Evolutionary conservation across 441 rosid species (phyloP), one percentile per base, ranked within the genome.

Genomic region (Syzygium syzygioides): DNA sequence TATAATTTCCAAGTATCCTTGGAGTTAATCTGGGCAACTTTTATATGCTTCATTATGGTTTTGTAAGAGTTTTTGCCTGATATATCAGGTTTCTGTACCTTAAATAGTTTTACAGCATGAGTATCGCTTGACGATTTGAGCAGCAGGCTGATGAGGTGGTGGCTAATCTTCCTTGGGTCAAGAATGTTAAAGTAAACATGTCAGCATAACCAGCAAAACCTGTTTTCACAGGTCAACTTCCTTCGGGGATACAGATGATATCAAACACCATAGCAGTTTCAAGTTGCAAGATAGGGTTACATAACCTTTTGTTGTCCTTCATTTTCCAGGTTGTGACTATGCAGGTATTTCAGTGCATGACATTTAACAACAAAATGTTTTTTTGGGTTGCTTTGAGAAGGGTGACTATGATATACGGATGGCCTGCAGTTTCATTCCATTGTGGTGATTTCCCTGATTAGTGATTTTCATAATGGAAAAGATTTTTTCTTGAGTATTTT

Each of bases 171-270:
- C 95, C 97, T 48, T 95, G 99, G 99, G 99, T 96, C 76, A 94
- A 95, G 91, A 93, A 94, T 87, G 98, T 96, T 86, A 93, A 90
- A 55, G 97, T 96, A 89, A 96, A 95, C 87, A 96, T 97, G 99
- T 96, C 99, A n/a, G 99, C 98, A 56, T 97, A 95, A 88, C 99
- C 96, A 54, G 96, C 99, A 19, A 95, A 90, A 83, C 99, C 99
- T 84, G 89, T 93, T 87, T 96, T 89, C 88, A 93, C 94, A 1
- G 99, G 94, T 56, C 93, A 92, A 84, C 99, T 97, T 92, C 99
- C 99, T 15, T 89, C 89, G 18, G 99, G 97, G 18, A 89, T 97
- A 90, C 95, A 94, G 88, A 95, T 94, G 89, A 97, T 96, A 76
- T 97, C 97, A 68, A 96, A 92, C 89, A 94, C 95, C 87, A 85